A percentile compares a stretch with the other conserved stretches of the same genome.
phyloP scores from a whole-genome alignment of 1,284 basidiomycete species.

The Cryptococcus wingfieldii region DNA sequence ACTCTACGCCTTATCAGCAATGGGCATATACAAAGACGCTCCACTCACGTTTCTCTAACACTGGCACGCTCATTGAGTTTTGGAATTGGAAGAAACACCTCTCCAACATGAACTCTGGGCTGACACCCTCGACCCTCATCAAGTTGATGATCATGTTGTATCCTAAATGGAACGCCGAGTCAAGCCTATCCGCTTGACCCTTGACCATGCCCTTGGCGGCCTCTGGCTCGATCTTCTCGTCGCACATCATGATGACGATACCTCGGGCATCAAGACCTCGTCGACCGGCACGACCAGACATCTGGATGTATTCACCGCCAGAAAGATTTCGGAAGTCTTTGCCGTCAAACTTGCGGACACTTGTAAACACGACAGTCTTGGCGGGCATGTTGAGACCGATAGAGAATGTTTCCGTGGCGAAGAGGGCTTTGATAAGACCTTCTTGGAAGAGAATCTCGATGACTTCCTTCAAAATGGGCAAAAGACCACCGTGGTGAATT shows the following conservation, averaged over 20 bases:
- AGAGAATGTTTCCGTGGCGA: constrained; percentile 98
- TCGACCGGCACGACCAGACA: constrained; percentile 97
- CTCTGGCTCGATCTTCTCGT: constrained; percentile 91
- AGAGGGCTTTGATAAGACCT: constrained; percentile 97
- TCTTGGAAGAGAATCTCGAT: constrained; percentile 99
- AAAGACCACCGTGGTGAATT: constrained; percentile 95
- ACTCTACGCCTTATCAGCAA: constrained; percentile 53
- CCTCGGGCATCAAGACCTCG: constrained; percentile 97
- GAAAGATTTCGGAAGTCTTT: constrained; percentile 86
- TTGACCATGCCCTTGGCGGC: constrained; percentile 97
- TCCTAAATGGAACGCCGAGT: constrained; percentile 97
- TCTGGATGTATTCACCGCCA: constrained; percentile 85
- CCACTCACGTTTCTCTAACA: constrained; percentile 72
- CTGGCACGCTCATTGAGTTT: constrained; percentile 81
- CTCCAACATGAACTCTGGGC: constrained; percentile 97
- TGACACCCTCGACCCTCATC: constrained; percentile 98
- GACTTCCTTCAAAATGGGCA: constrained; percentile 97
- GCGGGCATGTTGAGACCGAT: constrained; percentile 99
- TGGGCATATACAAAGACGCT: not conserved
- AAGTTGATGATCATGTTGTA: constrained; percentile 99
- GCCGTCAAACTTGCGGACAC: constrained; percentile 93
- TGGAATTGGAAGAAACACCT: constrained; percentile 99
- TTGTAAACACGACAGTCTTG: constrained; percentile 94
- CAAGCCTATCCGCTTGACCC: constrained; percentile 92
- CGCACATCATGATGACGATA: constrained; percentile 99